These are phyloP conservation scores for Gossypium schwendimanii DNA, from an alignment of 441 rosid species.

Conservation along the genomic window DNA sequence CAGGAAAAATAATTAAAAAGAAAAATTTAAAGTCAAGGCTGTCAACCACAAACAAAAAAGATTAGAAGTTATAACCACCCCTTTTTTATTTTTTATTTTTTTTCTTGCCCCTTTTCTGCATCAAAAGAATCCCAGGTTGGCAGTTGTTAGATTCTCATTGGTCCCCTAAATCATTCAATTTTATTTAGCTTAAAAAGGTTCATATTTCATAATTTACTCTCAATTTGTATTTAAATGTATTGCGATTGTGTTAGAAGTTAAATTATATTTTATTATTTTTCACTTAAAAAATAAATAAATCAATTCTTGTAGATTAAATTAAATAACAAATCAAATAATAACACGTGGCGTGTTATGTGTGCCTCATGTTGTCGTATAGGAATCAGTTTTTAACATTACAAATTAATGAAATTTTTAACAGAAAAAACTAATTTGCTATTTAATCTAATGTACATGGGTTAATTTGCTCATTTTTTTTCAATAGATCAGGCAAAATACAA, in stretches of 20 bases:
- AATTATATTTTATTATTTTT: no score
- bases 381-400: no score
- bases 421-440: fast-evolving
- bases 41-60: constrained; percentile 9
- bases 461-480: no score
- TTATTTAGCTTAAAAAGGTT: not conserved
- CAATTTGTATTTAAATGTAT: not conserved
- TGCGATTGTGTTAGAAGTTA: no score
- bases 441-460: no score
- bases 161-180: constrained; percentile 31
- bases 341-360: no score
- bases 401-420: no score
- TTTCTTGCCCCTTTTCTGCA: not conserved
- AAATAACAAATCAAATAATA: no score
- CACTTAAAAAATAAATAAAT: no score
- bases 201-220: constrained; percentile 9
- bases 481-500: no score
- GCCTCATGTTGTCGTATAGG: no score
- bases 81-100: not conserved
- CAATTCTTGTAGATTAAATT: no score
- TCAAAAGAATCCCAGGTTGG: constrained; percentile 56
- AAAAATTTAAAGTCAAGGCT: not conserved
- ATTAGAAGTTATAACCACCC: constrained; percentile 32
- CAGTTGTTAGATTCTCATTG: constrained; percentile 50
- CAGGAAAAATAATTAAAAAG: not conserved